Base-by-base conservation (phyloP, 2,329 filamentous ascomycete genomes). In the Rugonectria rugulosa region DNA sequence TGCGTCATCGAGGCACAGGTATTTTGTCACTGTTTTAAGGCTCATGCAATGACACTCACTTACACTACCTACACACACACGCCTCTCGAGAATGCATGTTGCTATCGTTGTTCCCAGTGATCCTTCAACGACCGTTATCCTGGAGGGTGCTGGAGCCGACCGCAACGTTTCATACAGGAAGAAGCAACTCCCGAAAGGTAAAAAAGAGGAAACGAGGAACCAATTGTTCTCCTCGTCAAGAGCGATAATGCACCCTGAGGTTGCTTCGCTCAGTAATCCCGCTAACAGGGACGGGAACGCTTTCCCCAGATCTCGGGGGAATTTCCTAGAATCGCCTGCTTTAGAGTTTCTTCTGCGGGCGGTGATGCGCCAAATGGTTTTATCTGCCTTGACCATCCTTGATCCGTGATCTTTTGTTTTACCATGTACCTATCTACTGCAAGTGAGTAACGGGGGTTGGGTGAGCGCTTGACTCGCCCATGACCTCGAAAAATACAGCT, bases 331-430 rank as follows among this genome's bases (percentile, higher is more conserved):
- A 23, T 45, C 27, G 29, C 7, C 24, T 27, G 43, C n/a, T 36
- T 46, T 37, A 46, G 31, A 36, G 43, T 45, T 46, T 36, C 9
- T 27, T 20, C 20, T 46, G 31, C 43, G 31, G 43, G 31, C 43
- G 31, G 20, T 21, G 20, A 23, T 46, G 43, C 21, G 26, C 12
- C 31, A 36, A 15, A 26, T 14, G 29, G 9, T 14, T 14, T 36
- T 27, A 34, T 5, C 5, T 45, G 21, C 31, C n/a, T 21, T 23
- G 44, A 10, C 14, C 12, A 23, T 37, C 44, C 29, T 32, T 34
- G 15, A 43, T 29, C 23, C 21, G 6, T 31, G 20, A 14, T 21
- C 12, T 27, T 29, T 45, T 32, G 26, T 29, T 19, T 6, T 27
- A 27, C 11, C 24, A 7, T 27, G 6, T 27, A 7, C 24, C 11